Percentiles rank a stretch among this genome's conserved stretches.
phyloP scores from a whole-genome alignment of 1,139 yeast genomes.

The Diutina mesorugosa region DNA sequence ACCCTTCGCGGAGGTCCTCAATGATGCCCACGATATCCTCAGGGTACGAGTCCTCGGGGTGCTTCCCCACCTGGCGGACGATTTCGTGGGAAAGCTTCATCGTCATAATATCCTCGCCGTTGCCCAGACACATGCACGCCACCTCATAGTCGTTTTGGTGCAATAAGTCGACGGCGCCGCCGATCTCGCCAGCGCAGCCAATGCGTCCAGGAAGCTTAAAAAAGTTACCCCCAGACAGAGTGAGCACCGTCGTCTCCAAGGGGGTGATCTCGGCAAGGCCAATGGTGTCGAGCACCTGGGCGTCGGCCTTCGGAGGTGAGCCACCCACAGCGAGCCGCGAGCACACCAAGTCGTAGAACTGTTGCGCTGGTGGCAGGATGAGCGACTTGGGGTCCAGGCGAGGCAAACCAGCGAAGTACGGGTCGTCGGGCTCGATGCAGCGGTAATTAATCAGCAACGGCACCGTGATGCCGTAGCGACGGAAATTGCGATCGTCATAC shows the following conservation, averaged over 20 bases:
- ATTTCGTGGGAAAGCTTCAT: slow-evolving; percentile 21
- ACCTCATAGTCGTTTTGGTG: slow-evolving; percentile 10
- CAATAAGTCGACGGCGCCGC: slow-evolving; percentile 26
- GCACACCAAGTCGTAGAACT: neutral
- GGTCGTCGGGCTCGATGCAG: neutral
- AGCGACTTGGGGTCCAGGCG: neutral
- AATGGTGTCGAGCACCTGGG: slow-evolving; percentile 18
- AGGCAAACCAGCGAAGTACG: neutral
- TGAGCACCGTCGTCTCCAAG: slow-evolving; percentile 11
- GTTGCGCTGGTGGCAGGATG: neutral
- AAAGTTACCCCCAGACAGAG: slow-evolving; percentile 33
- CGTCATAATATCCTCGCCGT: slow-evolving; percentile 39
- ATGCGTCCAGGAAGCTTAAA: slow-evolving; percentile 36
- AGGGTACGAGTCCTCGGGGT: neutral
- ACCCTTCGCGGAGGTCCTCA: slow-evolving; percentile 2
- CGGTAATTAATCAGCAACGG: neutral
- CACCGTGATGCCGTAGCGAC: neutral
- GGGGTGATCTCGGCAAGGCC: slow-evolving; percentile 13
- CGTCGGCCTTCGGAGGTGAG: neutral
- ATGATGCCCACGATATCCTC: slow-evolving; percentile 3
- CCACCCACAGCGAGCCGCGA: neutral
- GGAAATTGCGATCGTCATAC: neutral
- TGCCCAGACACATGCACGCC: slow-evolving; percentile 39
- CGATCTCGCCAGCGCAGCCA: slow-evolving; percentile 41
- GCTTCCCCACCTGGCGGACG: neutral